These are phyloP conservation scores for Mitragyna speciosa DNA, from an alignment of 257 asterid species.

Conservation along the genomic window DNA sequence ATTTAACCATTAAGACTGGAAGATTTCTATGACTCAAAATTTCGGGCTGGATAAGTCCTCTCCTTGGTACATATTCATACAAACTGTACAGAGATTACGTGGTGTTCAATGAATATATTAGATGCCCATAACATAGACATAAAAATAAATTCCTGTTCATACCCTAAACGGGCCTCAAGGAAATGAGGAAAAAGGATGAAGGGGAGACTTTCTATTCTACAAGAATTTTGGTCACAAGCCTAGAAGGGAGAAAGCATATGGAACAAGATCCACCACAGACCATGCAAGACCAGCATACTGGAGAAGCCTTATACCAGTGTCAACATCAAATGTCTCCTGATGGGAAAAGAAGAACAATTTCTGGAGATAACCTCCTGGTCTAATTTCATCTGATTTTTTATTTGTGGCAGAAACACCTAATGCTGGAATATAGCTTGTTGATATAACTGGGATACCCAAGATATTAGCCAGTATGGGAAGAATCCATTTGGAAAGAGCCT, in stretches of 20 bases:
- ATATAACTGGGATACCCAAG: constrained; percentile 76
- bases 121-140: constrained; percentile 9
- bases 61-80: not conserved
- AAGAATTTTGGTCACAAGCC: constrained; percentile 50
- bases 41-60: not conserved
- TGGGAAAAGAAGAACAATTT: constrained; percentile 56
- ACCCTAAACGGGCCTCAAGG: not conserved
- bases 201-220: constrained; percentile 5
- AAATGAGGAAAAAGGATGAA: constrained; percentile 1
- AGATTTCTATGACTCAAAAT: too few species aligned
- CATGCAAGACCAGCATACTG: constrained; percentile 96
- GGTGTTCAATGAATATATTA: not conserved
- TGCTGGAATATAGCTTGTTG: constrained; percentile 74
- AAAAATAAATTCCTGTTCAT: constrained; percentile 12
- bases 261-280: constrained; percentile 96
- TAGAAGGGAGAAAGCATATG: constrained; percentile 60
- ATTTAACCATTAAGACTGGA: too few species aligned
- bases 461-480: constrained; percentile 82
- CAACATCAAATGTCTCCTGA: constrained; percentile 72
- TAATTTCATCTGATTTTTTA: constrained; percentile 50
- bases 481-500: constrained; percentile 88
- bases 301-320: constrained; percentile 90
- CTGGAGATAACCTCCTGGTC: constrained; percentile 68
- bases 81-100: constrained; percentile 9
- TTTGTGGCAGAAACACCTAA: constrained; percentile 39